Evolutionary conservation across 2,329 filamentous ascomycete species (phyloP).

Genomic region (Arthrinium phaeospermum): DNA sequence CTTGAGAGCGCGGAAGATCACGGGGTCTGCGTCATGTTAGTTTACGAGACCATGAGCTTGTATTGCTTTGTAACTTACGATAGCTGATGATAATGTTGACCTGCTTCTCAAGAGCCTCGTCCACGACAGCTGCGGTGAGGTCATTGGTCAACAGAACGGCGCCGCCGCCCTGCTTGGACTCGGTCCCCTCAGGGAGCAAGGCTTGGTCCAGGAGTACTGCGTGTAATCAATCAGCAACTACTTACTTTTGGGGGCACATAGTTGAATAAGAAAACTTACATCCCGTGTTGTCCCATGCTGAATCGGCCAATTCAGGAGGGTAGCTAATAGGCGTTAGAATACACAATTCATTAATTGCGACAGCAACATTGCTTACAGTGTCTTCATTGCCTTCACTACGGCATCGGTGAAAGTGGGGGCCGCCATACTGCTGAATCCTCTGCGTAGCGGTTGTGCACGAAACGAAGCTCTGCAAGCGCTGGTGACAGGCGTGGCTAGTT

Average conservation of each 20-base stretch:
- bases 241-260: background rate
- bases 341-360: too few species aligned
- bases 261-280: constrained; percentile 29
- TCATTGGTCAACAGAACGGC: constrained; percentile 76
- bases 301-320: constrained; percentile 86
- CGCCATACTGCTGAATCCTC: constrained; percentile 32
- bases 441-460: background rate
- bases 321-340: constrained; percentile 64
- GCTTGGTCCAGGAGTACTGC: constrained; percentile 52
- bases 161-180: constrained; percentile 35
- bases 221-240: constrained; percentile 8
- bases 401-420: constrained; percentile 50
- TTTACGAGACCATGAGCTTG: background rate
- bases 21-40: constrained; percentile 69
- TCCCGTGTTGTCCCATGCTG: constrained; percentile 96
- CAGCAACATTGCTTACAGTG: constrained; percentile 66
- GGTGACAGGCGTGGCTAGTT: background rate
- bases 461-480: constrained; percentile 7
- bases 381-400: constrained; percentile 82
- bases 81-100: constrained; percentile 88
- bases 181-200: constrained; percentile 61
- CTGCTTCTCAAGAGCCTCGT: constrained; percentile 81
- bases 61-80: constrained; percentile 58
- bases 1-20: constrained; percentile 94
- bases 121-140: constrained; percentile 84